A percentile compares a stretch with the other conserved stretches of the same genome.
phyloP scores from a whole-genome alignment of 306 rosid species.

The Rosa multiflora region DNA sequence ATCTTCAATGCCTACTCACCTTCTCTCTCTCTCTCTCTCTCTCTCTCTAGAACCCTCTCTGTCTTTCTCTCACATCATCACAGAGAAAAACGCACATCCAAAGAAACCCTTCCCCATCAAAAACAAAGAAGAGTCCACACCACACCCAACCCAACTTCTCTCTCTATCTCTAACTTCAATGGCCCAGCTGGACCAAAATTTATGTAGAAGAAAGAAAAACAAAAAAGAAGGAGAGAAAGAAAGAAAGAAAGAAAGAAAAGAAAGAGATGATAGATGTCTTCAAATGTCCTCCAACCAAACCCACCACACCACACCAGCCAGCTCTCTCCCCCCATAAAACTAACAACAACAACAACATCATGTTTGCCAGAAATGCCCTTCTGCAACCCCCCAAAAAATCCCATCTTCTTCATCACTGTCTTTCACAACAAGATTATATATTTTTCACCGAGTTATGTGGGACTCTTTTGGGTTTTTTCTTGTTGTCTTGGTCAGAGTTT shows the following conservation, averaged over 20 bases:
- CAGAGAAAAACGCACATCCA: constrained; percentile 39
- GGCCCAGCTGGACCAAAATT: constrained; percentile 99
- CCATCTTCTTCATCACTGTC: constrained; percentile 99
- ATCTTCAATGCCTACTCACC: constrained; percentile 25
- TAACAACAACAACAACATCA: constrained; percentile 9
- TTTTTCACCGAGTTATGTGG: constrained; percentile 99
- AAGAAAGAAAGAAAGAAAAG: constrained; percentile 40
- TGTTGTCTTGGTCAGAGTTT: constrained; percentile 89
- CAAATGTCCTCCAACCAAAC: constrained; percentile 96
- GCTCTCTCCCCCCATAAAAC: constrained; percentile 32
- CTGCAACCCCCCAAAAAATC: constrained; percentile 95
- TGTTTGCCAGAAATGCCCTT: constrained; percentile 87
- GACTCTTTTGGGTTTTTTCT: constrained; percentile 70
- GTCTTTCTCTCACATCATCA: constrained; percentile 41
- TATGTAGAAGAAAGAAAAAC: constrained; percentile 52
- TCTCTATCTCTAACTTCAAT: constrained; percentile 51
- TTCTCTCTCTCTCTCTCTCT: constrained; percentile 26
- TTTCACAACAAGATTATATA: constrained; percentile 52
- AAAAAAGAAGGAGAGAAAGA: constrained; percentile 28
- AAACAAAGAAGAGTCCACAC: constrained; percentile 59
- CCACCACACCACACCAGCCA: constrained; percentile 56
- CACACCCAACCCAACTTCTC: constrained; percentile 27
- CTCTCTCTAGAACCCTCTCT: constrained; percentile 21
- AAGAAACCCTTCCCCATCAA: constrained; percentile 47
- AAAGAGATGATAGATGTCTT: constrained; percentile 64